A percentile compares a stretch with the other conserved stretches of the same genome.
phyloP scores from a whole-genome alignment of 768 basidiomycete species.

The Kwoniella pini region DNA sequence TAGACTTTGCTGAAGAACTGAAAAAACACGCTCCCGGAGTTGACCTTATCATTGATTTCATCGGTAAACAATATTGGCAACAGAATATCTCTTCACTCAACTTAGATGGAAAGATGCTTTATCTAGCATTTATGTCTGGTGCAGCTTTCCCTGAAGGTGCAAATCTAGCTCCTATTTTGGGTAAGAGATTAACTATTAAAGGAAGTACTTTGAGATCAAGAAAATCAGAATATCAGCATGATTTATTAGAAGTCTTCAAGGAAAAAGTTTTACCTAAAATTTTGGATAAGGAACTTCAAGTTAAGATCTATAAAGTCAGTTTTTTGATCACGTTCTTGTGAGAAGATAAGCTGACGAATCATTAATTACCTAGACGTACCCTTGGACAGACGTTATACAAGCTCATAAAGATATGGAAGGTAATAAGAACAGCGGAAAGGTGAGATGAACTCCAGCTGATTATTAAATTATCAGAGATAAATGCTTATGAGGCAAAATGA shows the following conservation, averaged over 20 bases:
- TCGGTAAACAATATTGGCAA: slow-evolving; percentile 50
- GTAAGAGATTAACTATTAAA: slow-evolving; percentile 82
- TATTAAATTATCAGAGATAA: background rate
- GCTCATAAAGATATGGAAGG: slow-evolving; percentile 84
- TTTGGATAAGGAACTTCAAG: slow-evolving; percentile 66
- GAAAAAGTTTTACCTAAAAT: slow-evolving; percentile 63
- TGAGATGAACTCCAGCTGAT: slow-evolving; percentile 19
- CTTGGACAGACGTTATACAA: slow-evolving; percentile 73
- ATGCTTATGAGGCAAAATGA: too few relatives aligned
- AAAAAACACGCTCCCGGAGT: slow-evolving; percentile 70
- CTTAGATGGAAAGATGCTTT: slow-evolving; percentile 50
- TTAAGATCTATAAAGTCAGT: slow-evolving; percentile 74
- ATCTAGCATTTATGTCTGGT: slow-evolving; percentile 52
- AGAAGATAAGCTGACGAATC: background rate
- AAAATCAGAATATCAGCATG: slow-evolving; percentile 71
- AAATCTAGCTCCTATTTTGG: slow-evolving; percentile 68
- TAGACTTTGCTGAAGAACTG: slow-evolving; percentile 72
- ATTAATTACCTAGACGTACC: slow-evolving; percentile 65
- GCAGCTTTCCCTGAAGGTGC: slow-evolving; percentile 32
- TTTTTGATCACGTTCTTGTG: slow-evolving; percentile 16
- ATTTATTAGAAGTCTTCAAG: slow-evolving; percentile 65
- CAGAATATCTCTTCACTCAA: slow-evolving; percentile 45
- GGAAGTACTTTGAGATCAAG: slow-evolving; percentile 83
- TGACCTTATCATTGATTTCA: slow-evolving; percentile 79
- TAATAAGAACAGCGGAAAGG: slow-evolving; percentile 64